phyloP scores from a whole-genome alignment of 805 yeast species.

The Suhomyces tanzawaensis region DNA sequence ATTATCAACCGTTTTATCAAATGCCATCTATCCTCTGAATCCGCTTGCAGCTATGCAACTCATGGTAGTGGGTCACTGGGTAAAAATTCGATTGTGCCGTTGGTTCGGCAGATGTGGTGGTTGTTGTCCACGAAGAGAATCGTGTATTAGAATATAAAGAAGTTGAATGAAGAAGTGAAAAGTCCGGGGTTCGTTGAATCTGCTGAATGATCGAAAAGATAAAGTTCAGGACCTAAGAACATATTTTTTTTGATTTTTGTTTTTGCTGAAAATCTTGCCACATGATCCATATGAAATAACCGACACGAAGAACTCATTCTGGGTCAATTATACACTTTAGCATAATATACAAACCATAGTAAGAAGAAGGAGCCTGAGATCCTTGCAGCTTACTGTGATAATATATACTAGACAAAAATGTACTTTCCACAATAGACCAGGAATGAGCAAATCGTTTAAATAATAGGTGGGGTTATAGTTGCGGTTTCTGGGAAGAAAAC shows the following conservation, averaged over 20 bases:
- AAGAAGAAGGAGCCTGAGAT: constrained; percentile 13
- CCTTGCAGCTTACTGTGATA: constrained; percentile 16
- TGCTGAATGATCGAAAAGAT: not conserved
- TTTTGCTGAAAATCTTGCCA: not conserved
- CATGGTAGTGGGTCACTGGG: too few species aligned
- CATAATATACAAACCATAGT: constrained; percentile 18
- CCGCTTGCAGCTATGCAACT: too few species aligned
- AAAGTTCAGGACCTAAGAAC: not conserved
- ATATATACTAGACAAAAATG: constrained; percentile 17
- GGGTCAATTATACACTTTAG: constrained; percentile 13
- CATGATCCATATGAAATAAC: not conserved
- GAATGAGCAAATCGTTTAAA: constrained; percentile 6
- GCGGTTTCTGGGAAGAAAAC: constrained; percentile 8
- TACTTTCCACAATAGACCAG: constrained; percentile 10
- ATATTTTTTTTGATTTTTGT: constrained; percentile 2
- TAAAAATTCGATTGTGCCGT: too few species aligned
- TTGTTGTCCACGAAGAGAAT: too few species aligned
- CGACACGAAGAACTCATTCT: constrained; percentile 3
- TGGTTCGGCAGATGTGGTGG: too few species aligned
- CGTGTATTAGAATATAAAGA: not conserved
- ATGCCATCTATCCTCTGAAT: too few species aligned
- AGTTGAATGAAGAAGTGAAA: not conserved
- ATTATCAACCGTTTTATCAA: too few species aligned
- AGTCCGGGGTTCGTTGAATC: not conserved
- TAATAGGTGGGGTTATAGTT: constrained; percentile 6